phyloP scores from a whole-genome alignment of 2,329 filamentous ascomycete genomes.

The Ramichloridium luteum region DNA sequence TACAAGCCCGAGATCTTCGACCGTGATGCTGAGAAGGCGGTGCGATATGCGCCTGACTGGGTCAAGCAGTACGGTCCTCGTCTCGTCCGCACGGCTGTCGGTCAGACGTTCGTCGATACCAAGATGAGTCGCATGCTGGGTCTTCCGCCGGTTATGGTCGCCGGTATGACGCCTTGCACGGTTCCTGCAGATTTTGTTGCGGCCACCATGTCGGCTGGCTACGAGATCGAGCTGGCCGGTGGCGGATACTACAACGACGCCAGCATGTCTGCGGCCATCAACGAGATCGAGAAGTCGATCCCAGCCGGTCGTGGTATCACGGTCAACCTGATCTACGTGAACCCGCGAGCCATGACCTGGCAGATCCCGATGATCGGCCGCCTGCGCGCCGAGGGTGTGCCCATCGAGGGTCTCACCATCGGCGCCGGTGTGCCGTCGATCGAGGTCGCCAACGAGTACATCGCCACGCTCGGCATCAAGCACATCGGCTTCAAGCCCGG shows the following conservation, averaged over 20 bases:
- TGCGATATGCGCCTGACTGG: conserved; percentile 94
- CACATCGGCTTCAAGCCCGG: conserved; percentile 93
- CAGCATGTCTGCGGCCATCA: conserved; percentile 69
- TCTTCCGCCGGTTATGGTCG: conserved; percentile 76
- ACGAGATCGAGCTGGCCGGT: conserved; percentile 80
- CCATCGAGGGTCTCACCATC: conserved; percentile 84
- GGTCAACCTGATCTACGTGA: conserved; percentile 84
- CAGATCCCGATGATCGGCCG: conserved; percentile 76
- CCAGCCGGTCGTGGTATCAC: conserved; percentile 78
- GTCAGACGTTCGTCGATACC: conserved; percentile 86
- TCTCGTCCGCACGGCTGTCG: conserved; percentile 76
- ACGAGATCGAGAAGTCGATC: conserved; percentile 73
- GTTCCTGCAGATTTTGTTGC: conserved; percentile 86
- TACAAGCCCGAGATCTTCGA: conserved; percentile 98
- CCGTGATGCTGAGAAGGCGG: conserved; percentile 83
- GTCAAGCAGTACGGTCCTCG: conserved; percentile 94
- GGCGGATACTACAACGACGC: conserved; percentile 80
- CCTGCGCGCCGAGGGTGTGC: conserved; percentile 71
- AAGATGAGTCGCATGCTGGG: conserved; percentile 86
- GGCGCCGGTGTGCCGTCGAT: conserved; percentile 89
- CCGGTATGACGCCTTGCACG: conserved; percentile 86
- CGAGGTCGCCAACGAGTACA: conserved; percentile 87
- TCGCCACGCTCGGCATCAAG: conserved; percentile 81
- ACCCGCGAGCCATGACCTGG: conserved; percentile 80
- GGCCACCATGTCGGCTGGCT: conserved; percentile 88